Evolutionary conservation across 2,329 filamentous ascomycete species (phyloP), one percentile per base, ranked within the genome.

Genomic region (Aureobasidium sp.): DNA sequence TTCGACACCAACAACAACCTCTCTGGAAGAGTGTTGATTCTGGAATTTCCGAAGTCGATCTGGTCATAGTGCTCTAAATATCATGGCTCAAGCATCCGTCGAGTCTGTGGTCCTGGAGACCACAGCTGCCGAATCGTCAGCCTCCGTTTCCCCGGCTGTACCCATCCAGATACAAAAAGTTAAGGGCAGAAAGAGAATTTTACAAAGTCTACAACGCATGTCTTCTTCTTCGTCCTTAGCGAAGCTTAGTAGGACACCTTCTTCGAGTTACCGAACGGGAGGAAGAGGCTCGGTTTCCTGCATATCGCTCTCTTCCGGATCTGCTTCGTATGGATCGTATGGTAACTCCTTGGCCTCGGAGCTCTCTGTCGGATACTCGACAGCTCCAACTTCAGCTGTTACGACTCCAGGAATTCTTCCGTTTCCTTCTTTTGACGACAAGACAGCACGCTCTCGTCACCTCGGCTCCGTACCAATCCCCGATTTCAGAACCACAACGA

Each of bases 131-230:
- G 39, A 21, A 13, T 2, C 16, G 10, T 25, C 48, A 36, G 32
- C 42, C 29, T 21, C 48, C 27, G 30, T 11, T 49, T 34, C 50
- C 3, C 60, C 30, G 32, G 61, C 53, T 27, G 16, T 32, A 9
- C 36, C 44, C 8, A 58, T 45, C 29, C 53, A 45, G n/a, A 34
- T 49, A n/a, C 78, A 77, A 29, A 90, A 87, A 74, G 78, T 83
- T 62, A 91, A 86, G 72, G 83, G 85, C 59, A 84, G 88, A 50
- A 84, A 86, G 68, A 84, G 86, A 63, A 74, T 96, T 37, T 77
- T 95, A 21, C 85, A 86, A 65, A 85, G 86, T 36, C 81, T 96
- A 53, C 87, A 93, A 65, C 86, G 90, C 62, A 93, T 95, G 69
- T 87, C 89, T 11, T 96, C 91, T 0, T 90, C 87, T 8, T 86